phyloP scores from a whole-genome alignment of 2,329 filamentous ascomycete genomes.

The Sclerotinia borealis region DNA sequence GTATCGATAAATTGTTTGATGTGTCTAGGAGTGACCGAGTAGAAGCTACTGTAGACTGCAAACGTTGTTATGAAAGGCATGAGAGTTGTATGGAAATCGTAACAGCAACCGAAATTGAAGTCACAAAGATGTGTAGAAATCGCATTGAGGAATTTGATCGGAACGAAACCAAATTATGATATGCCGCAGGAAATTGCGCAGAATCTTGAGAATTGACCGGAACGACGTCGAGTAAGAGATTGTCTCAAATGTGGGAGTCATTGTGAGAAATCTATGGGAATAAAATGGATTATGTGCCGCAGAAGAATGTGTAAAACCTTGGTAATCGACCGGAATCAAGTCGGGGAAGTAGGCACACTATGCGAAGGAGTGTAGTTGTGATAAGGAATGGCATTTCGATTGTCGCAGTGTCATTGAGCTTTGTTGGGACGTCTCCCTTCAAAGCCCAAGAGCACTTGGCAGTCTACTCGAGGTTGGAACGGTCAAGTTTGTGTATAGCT shows the following conservation, averaged over 20 bases:
- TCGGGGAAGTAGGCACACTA: background rate
- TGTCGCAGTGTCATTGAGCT: background rate
- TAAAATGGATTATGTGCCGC: no score
- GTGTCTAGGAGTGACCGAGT: background rate
- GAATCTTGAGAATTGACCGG: no score
- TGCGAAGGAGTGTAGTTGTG: background rate
- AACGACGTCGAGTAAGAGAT: background rate
- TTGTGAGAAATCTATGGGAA: background rate
- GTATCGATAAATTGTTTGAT: background rate
- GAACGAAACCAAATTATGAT: no score
- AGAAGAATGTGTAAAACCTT: no score
- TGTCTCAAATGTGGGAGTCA: background rate
- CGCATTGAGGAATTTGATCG: background rate
- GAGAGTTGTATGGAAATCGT: background rate
- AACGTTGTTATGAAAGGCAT: background rate
- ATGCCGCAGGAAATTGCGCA: no score
- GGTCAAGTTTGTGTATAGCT: background rate
- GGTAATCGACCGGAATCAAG: background rate
- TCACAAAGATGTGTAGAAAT: background rate
- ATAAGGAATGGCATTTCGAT: background rate
- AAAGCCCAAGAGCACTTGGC: background rate
- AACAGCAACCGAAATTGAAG: background rate
- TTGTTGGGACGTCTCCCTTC: background rate
- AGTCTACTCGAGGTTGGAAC: background rate
- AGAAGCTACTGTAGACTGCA: background rate